Base-by-base conservation (phyloP, 805 yeast genomes). In the Ogataea trehaloabstinens region DNA sequence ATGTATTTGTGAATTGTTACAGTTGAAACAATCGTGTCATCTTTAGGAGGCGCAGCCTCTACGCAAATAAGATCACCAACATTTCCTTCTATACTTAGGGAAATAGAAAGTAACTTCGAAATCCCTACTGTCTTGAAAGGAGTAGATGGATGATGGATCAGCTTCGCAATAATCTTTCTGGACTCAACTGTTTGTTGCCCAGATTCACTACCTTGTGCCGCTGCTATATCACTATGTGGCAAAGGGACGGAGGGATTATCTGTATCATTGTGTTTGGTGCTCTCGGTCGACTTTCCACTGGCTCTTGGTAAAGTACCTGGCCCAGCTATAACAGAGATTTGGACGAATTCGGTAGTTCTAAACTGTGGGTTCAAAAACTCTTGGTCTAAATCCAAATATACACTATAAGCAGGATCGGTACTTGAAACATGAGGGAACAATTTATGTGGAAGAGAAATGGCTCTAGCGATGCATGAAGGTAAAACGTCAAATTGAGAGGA, bases 21-120 rank as follows among this genome's bases (percentile, higher is more conserved):
- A 0, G 67, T 53, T 6, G 27, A 32, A 3, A 30, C 20, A 21
- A 27, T 37, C 5, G 34, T 31, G 6, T 31, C 38, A 24, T 35
- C 24, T 28, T 35, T 32, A 1, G 67, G 45, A 1, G 81, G 31
- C n/a, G 42, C 31, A 39, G 51, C 44, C 33, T 77, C 79, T 6
- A 87, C 45, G 4, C 73, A 64, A 3, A 84, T 60, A 20, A 77
- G 62, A 41, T 70, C 67, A 0, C 90, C 91, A 6, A 77, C 65
- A 1, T 67, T 50, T 12, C 55, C 47, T 24, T 71, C 73, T 1
- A 78, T 61, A 0, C 79, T 77, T 19, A 86, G 64, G 0, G 89
- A 79, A 16, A 71, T 60, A 0, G 85, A 70, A 24, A 84, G 61
- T 3, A 72, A 60, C 13, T 56, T 53, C 1, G 89, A 79, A 7